Conservation (phyloP, 257 asterid species). For the Ballota nigra region DNA sequence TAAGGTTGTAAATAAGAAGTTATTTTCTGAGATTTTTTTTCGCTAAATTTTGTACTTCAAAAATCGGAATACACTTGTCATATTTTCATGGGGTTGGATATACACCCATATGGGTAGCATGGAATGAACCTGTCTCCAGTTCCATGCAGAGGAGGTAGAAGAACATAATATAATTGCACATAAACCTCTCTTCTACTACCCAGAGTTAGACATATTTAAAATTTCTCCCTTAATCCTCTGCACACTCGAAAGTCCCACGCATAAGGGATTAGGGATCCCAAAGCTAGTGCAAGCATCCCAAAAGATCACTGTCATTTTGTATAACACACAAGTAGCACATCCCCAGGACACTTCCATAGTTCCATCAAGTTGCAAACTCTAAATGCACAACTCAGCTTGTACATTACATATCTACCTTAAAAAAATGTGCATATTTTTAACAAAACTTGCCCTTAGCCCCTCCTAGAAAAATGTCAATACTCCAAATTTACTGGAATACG, state of each 20-base stretch:
- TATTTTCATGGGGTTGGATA: neutral
- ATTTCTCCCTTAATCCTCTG: neutral
- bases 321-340: neutral
- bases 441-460: no score
- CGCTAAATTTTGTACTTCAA: neutral
- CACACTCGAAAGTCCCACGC: neutral
- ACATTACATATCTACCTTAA: neutral
- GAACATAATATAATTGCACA: no score
- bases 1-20: neutral
- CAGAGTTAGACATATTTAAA: neutral
- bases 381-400: neutral
- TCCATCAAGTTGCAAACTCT: neutral
- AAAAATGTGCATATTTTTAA: no score
- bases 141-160: no score
- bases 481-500: no score
- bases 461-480: neutral
- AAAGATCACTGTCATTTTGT: neutral
- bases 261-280: neutral
- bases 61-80: no score
- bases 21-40: neutral
- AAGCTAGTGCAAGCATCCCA: conserved; percentile 5
- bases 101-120: neutral
- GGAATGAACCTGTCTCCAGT: no score
- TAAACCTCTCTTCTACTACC: neutral
- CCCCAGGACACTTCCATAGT: neutral